A percentile compares a stretch with the other conserved stretches of the same genome.
These are phyloP conservation scores for Singerocomus rubriflavus DNA, from an alignment of 1,284 basidiomycete species.

Conservation along the genomic window DNA sequence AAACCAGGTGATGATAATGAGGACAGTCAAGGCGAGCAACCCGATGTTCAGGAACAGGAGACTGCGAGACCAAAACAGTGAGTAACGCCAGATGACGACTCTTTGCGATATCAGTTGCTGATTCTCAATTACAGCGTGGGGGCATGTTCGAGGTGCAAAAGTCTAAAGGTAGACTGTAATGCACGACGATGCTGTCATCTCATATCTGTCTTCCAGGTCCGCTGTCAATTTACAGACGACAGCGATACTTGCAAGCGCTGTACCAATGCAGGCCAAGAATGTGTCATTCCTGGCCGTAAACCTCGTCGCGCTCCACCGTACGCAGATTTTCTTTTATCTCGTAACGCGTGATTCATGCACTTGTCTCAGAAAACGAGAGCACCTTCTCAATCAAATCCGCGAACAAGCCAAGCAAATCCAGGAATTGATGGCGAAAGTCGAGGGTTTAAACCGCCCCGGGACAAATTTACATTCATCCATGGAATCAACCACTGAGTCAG, in stretches of 20 bases:
- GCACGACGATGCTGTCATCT: not conserved
- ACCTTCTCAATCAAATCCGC: conserved; percentile 68
- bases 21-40: conserved; percentile 22
- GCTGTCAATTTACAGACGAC: conserved; percentile 67
- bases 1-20: conserved; percentile 25
- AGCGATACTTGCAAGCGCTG: conserved; percentile 71
- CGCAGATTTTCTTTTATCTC: conserved; percentile 26
- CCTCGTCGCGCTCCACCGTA: conserved; percentile 74
- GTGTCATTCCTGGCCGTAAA: conserved; percentile 72
- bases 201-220: conserved; percentile 41
- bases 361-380: conserved; percentile 62
- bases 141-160: conserved; percentile 71
- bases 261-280: conserved; percentile 61
- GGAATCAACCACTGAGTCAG: conserved; percentile 28
- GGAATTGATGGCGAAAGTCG: conserved; percentile 63
- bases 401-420: conserved; percentile 68
- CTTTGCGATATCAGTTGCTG: not conserved
- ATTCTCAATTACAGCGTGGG: conserved; percentile 37
- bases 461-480: conserved; percentile 25
- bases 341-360: conserved; percentile 2
- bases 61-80: conserved; percentile 21
- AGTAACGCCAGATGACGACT: conserved; percentile 1
- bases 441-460: conserved; percentile 33
- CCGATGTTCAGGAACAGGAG: conserved; percentile 24
- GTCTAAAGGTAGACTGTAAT: conserved; percentile 50